Base-by-base conservation (phyloP, 2,329 filamentous ascomycete genomes). In the Claviceps purpurea region DNA sequence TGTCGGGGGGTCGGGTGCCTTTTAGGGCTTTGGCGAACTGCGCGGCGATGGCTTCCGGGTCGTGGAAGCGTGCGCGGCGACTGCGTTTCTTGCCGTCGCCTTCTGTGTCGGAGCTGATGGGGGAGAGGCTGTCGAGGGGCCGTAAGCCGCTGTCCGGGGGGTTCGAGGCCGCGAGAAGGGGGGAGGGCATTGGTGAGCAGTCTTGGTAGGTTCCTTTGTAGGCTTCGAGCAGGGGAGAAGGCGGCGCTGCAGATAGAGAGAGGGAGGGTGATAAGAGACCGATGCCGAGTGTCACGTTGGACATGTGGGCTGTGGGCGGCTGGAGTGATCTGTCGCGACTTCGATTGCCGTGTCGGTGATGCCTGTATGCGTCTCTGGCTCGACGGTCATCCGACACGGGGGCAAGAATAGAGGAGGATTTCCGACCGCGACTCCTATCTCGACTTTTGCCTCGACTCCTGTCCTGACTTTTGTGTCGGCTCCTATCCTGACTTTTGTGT, bases 171-270 rank as follows among this genome's bases (percentile, higher is more conserved):
- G 81, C 62, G 60, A 83, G 73, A 24, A 90, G 72, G 0, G 90
- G 88, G 0, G 89, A 89, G 0, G 90, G 90, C 88, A 96, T 95
- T 0, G 91, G 90, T 0, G 90, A 95, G 60, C 94, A 87, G 53
- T 87, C 88, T 67, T 97, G 91, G 61, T 95, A 97, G 0, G 90
- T 95, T 41, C 91, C 91, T 56, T 84, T 85, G 68, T 97, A 97
- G 1, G 93, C 84, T 68, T 97, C 91, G 2, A 95, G 79, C 49
- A 97, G 74, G 0, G 91, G 93, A 56, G 89, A 95, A 1, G 81
- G 81, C 0, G 89, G 88, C 1, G 88, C 77, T 22, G 72, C 70
- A 2, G 77, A 70, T 1, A 81, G 65, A 13, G 77, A 73, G 49
- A 72, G 56, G 49, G 60, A 64, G 20, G 65, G 65, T 18, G 65